These are phyloP conservation scores for Phaeotremella skinneri DNA, from an alignment of 768 basidiomycete genomes.

Conservation along the genomic window DNA sequence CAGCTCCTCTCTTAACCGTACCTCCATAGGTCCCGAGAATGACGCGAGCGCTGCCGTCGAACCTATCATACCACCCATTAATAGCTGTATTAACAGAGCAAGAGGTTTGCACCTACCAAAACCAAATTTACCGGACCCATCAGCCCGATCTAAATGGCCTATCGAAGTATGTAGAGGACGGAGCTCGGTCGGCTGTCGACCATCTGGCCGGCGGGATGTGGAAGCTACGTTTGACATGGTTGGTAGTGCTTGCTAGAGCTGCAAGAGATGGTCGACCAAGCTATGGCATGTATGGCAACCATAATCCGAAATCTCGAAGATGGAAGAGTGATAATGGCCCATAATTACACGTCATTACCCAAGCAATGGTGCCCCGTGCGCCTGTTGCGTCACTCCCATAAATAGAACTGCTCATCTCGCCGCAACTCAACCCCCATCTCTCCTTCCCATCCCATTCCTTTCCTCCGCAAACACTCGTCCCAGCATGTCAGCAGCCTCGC, in stretches of 20 bases:
- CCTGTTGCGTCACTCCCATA: conserved; percentile 3
- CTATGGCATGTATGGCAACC: no score
- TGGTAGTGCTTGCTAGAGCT: background rate
- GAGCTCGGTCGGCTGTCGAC: conserved; percentile 32
- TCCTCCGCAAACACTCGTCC: background rate
- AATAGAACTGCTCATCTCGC: background rate
- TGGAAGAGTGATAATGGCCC: background rate
- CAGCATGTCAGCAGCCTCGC: conserved; percentile 28
- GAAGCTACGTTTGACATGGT: background rate
- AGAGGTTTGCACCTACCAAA: conserved; percentile 39
- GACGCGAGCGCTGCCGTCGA: conserved; percentile 48
- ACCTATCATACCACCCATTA: conserved; percentile 31
- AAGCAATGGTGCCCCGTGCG: background rate
- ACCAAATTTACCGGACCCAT: conserved; percentile 52
- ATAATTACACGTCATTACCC: no score
- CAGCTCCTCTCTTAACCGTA: conserved; percentile 52
- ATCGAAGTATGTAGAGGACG: conserved; percentile 41
- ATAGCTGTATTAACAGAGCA: background rate
- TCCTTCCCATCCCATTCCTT: background rate
- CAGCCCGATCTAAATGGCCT: conserved; percentile 50
- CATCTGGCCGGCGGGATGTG: conserved; percentile 28
- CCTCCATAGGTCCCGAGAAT: conserved; percentile 53
- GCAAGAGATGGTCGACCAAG: background rate
- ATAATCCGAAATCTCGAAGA: background rate
- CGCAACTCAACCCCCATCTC: no score